Conservation (phyloP, 2,329 filamentous ascomycete genomes). For the Pseudopithomyces chartarum region DNA sequence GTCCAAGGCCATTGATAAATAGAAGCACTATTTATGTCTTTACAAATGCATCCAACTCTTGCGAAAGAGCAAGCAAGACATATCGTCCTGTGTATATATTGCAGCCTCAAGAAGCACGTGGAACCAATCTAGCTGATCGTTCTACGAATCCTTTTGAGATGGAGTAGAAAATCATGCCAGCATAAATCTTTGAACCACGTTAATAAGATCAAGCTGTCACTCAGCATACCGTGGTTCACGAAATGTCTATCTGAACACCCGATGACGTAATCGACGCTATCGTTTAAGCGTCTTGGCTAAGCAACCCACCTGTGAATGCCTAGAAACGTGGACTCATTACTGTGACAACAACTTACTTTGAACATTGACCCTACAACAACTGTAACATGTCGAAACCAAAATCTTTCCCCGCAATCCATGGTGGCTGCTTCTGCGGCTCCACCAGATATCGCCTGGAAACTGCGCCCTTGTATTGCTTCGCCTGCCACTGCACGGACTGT, state of each 20-base stretch:
- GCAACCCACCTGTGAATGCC: not conserved
- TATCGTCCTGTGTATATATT: too few species aligned
- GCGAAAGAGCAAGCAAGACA: too few species aligned
- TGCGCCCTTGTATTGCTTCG: conserved; percentile 35
- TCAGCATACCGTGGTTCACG: not conserved
- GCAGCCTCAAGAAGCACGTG: too few species aligned
- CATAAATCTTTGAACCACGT: too few species aligned
- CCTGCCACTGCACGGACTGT: conserved; percentile 39
- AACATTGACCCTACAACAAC: not conserved
- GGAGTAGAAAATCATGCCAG: too few species aligned
- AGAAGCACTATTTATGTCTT: too few species aligned
- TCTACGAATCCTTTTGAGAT: too few species aligned
- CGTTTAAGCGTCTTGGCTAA: not conserved
- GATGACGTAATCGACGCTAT: conserved; percentile 2
- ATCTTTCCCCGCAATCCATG: conserved; percentile 36
- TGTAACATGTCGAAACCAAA: conserved; percentile 13
- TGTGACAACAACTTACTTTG: not conserved
- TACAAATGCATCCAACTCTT: too few species aligned
- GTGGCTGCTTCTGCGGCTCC: conserved; percentile 31
- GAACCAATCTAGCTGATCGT: too few species aligned
- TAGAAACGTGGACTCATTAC: not conserved
- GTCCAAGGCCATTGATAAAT: too few species aligned
- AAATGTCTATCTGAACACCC: not conserved
- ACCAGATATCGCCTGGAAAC: conserved; percentile 33
- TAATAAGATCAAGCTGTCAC: too few species aligned